A percentile compares a stretch with the other conserved stretches of the same genome.
Evolutionary conservation across 768 basidiomycete species (phyloP).

Genomic region (Mycena crocata): DNA sequence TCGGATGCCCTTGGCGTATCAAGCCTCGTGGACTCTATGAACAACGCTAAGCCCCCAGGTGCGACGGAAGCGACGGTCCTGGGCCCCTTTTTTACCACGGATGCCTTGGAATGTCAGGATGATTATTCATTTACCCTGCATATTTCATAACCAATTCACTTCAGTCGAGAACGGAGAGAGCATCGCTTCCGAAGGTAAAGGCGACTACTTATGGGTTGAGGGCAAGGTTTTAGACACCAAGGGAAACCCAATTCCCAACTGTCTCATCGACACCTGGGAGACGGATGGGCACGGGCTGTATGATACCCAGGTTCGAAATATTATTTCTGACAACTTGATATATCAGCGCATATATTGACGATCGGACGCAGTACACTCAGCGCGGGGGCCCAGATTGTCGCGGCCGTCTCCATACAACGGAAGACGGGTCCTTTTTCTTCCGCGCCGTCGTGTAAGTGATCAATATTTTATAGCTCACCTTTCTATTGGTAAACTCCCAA

Average conservation of each 20-base stretch:
- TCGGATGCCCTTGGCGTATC: conserved; percentile 86
- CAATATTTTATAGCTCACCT: background rate
- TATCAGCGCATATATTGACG: background rate
- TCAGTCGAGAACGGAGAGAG: conserved; percentile 76
- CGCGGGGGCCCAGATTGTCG: conserved; percentile 77
- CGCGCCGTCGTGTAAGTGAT: conserved; percentile 71
- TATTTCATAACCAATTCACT: background rate
- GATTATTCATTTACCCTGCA: background rate
- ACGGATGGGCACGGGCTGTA: conserved; percentile 71
- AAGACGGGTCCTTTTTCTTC: conserved; percentile 76
- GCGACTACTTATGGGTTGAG: conserved; percentile 85
- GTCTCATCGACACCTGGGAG: conserved; percentile 87
- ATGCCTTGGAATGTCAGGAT: conserved; percentile 74
- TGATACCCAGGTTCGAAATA: conserved; percentile 48
- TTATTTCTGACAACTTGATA: background rate
- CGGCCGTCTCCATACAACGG: conserved; percentile 67
- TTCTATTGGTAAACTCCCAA: background rate
- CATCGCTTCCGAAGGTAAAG: conserved; percentile 90
- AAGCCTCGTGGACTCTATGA: conserved; percentile 78
- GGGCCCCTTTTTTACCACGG: conserved; percentile 86
- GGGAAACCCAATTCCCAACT: conserved; percentile 73
- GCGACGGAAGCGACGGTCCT: conserved; percentile 83
- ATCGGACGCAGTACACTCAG: conserved; percentile 58
- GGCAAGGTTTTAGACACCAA: conserved; percentile 73
- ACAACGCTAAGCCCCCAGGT: conserved; percentile 70